A percentile compares a stretch with the other conserved stretches of the same genome.
Evolutionary conservation across 2,329 filamentous ascomycete species (phyloP).

Genomic region (Colletotrichum eremochloae): DNA sequence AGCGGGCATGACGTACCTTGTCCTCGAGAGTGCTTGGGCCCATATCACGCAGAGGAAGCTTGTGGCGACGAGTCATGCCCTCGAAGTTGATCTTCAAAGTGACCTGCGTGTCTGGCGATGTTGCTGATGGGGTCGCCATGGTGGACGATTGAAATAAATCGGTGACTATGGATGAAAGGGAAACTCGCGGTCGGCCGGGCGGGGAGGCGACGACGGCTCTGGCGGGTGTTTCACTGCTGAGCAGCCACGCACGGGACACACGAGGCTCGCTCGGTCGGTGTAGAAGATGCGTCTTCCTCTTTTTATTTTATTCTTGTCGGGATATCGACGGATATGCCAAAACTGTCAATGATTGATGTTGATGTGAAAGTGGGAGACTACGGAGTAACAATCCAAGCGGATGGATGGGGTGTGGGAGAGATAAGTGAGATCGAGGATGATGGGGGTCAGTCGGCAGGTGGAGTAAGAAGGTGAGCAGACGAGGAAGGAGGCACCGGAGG

Average conservation of each 20-base stretch:
- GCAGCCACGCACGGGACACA: conserved; percentile 39
- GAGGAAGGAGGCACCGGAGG: conserved; percentile 35
- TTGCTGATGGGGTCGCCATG: conserved; percentile 38
- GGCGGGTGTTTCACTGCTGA: conserved; percentile 40
- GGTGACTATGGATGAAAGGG: conserved; percentile 25
- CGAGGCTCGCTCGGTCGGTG: conserved; percentile 38
- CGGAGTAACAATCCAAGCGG: conserved; percentile 6
- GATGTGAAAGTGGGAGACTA: conserved; percentile 11
- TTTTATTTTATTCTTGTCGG: not conserved
- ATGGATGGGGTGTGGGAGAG: conserved; percentile 32
- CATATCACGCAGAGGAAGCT: conserved; percentile 89
- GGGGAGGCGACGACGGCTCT: conserved; percentile 39
- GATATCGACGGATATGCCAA: conserved; percentile 55
- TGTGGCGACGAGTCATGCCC: conserved; percentile 84
- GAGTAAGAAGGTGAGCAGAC: conserved; percentile 39
- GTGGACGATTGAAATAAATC: conserved; percentile 11
- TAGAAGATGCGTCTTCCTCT: conserved; percentile 9
- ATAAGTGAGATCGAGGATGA: conserved; percentile 38
- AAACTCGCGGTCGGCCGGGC: conserved; percentile 36
- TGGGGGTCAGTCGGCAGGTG: conserved; percentile 37
- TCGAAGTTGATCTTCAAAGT: conserved; percentile 88
- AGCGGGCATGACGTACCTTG: conserved; percentile 75
- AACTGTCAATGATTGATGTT: conserved; percentile 46
- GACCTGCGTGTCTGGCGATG: conserved; percentile 55
- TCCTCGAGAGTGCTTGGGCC: conserved; percentile 79